A percentile compares a stretch with the other conserved stretches of the same genome.
Conservation (phyloP, 495 filamentous ascomycete species). For the Halenospora varia region DNA sequence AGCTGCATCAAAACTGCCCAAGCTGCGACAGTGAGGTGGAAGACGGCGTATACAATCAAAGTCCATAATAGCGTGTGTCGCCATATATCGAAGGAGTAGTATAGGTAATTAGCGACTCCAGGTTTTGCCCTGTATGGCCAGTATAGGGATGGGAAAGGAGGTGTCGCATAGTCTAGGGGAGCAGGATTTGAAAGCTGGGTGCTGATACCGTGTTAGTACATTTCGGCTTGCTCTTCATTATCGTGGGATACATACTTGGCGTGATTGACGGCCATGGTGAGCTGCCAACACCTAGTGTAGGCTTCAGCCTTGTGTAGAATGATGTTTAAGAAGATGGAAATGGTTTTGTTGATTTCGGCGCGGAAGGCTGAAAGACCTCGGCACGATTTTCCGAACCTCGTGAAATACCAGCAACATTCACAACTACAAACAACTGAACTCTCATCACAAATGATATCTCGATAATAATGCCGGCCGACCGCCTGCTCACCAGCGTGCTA, state of each 20-base stretch:
- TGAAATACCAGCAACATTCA: not conserved
- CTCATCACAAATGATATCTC: not conserved
- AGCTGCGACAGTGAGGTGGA: slow-evolving; percentile 64
- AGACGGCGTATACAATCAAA: slow-evolving; percentile 58
- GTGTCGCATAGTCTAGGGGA: slow-evolving; percentile 58
- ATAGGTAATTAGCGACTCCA: slow-evolving; percentile 60
- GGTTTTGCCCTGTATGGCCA: slow-evolving; percentile 56
- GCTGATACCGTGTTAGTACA: not conserved
- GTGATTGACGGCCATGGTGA: not conserved
- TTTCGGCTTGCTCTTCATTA: too few relatives aligned
- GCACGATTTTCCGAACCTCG: slow-evolving; percentile 3
- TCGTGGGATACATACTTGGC: not conserved
- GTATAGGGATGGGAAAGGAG: slow-evolving; percentile 85
- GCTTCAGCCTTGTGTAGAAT: slow-evolving; percentile 5
- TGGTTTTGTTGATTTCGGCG: not conserved
- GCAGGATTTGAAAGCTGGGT: slow-evolving; percentile 10
- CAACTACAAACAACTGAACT: slow-evolving; percentile 1
- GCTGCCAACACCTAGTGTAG: not conserved
- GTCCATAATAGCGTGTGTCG: slow-evolving; percentile 93
- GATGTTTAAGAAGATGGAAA: not conserved
- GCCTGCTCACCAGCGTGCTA: slow-evolving; percentile 46
- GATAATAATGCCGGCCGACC: slow-evolving; percentile 42
- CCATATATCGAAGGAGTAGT: slow-evolving; percentile 79
- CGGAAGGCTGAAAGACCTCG: slow-evolving; percentile 25
- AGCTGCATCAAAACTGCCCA: slow-evolving; percentile 72